phyloP scores from a whole-genome alignment of 208 protist genomes.

The Crithidia sp. region DNA sequence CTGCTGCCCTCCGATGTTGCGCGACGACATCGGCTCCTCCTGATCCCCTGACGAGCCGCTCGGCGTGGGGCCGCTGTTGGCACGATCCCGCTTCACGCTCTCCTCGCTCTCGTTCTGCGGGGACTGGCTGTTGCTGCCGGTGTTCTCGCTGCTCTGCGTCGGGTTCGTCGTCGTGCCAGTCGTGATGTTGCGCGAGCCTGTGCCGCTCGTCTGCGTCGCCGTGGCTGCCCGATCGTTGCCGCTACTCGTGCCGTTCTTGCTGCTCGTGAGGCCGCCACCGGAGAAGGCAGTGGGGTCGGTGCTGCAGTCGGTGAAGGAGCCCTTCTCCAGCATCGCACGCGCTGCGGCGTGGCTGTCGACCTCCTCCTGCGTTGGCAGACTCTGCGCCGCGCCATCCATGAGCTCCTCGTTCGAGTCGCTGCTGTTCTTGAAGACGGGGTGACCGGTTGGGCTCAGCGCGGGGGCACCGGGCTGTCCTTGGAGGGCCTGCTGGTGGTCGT shows the following conservation, averaged over 20 bases:
- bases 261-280: conserved; percentile 24
- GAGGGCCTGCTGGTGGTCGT: conserved; percentile 8
- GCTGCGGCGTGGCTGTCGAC: not conserved
- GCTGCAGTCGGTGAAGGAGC: not conserved
- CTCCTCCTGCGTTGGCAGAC: not conserved
- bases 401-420: conserved; percentile 4
- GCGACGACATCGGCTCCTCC: not conserved
- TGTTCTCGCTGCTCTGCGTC: conserved; percentile 6
- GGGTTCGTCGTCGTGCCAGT: conserved; percentile 6
- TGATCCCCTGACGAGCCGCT: conserved; percentile 11
- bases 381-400: not conserved
- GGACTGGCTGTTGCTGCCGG: conserved; percentile 4
- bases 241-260: conserved; percentile 18
- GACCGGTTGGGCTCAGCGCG: not conserved
- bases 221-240: conserved; percentile 2
- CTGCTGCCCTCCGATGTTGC: conserved; percentile 3
- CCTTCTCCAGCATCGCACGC: not conserved
- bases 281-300: conserved; percentile 4
- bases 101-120: conserved; percentile 8
- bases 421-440: not conserved
- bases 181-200: conserved; percentile 8
- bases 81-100: not conserved
- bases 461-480: conserved; percentile 7
- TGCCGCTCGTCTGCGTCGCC: conserved; percentile 6
- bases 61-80: not conserved